These are phyloP conservation scores for Phytophthora megakarya DNA, from an alignment of 352 stramenopile genomes.

Conservation along the genomic window DNA sequence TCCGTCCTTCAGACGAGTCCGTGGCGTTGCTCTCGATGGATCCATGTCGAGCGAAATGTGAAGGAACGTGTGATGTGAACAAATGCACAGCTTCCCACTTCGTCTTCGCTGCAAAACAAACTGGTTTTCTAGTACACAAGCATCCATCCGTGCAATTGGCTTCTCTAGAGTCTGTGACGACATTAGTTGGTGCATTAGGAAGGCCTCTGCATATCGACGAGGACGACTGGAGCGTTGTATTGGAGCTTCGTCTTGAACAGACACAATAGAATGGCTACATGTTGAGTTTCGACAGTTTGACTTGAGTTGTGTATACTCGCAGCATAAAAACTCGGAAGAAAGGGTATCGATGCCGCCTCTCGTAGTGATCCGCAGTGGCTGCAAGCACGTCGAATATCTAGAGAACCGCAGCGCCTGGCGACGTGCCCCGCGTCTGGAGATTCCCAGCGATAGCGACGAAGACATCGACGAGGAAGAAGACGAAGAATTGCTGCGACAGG, in stretches of 20 bases:
- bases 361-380: conserved; percentile 68
- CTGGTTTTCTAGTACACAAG: conserved; percentile 47
- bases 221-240: conserved; percentile 59
- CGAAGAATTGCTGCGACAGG: conserved; percentile 28
- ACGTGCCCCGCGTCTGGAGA: conserved; percentile 26
- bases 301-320: background rate
- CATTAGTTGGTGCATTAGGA: conserved; percentile 50
- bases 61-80: conserved; percentile 42
- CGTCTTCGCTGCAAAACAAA: conserved; percentile 36
- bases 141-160: conserved; percentile 45
- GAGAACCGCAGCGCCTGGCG: conserved; percentile 56
- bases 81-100: conserved; percentile 70
- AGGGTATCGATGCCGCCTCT: conserved; percentile 61
- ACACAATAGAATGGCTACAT: conserved; percentile 25
- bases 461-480: conserved; percentile 31
- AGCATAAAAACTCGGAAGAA: conserved; percentile 16
- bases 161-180: conserved; percentile 30
- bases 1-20: conserved; percentile 30
- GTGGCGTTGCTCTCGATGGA: conserved; percentile 67
- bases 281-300: background rate
- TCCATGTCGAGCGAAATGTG: conserved; percentile 41
- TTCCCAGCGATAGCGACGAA: conserved; percentile 30
- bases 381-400: conserved; percentile 70
- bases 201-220: conserved; percentile 47
- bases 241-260: conserved; percentile 45